These are phyloP conservation scores for Hevea brasiliensis DNA, from an alignment of 345 rosid genomes.

Conservation along the genomic window DNA sequence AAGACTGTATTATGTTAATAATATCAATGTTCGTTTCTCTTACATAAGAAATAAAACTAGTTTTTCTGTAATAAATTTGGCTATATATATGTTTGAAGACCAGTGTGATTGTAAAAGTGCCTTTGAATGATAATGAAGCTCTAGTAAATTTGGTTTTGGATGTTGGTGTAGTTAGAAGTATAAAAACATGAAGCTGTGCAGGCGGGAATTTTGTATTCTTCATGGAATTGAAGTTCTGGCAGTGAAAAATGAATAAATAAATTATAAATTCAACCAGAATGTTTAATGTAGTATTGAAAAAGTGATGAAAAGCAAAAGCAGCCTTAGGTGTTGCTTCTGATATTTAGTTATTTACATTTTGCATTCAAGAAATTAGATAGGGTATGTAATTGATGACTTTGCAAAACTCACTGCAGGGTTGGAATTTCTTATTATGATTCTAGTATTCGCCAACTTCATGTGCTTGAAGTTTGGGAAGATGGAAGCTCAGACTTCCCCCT, in stretches of 20 bases:
- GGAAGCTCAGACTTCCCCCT: constrained; percentile 64
- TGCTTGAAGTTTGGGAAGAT: constrained; percentile 95
- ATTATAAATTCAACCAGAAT: background rate
- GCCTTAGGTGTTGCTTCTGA: background rate
- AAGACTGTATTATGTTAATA: background rate
- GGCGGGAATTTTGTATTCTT: background rate
- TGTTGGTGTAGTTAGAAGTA: too few species aligned
- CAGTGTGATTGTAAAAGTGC: background rate
- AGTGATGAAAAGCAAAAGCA: constrained; percentile 3
- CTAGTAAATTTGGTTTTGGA: too few species aligned
- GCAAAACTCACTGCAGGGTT: constrained; percentile 41
- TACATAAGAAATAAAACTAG: background rate
- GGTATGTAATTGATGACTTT: background rate
- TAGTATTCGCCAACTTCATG: constrained; percentile 78
- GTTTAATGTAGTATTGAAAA: background rate
- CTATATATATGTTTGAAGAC: background rate
- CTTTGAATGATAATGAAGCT: background rate
- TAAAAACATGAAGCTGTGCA: background rate
- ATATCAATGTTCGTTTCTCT: background rate
- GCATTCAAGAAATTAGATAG: background rate
- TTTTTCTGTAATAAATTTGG: background rate
- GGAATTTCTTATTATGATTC: constrained; percentile 91
- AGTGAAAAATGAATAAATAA: background rate
- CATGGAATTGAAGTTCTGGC: background rate
- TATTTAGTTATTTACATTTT: background rate